phyloP scores from a whole-genome alignment of 148 eudicot species.

The Vaccinium darrowii region DNA sequence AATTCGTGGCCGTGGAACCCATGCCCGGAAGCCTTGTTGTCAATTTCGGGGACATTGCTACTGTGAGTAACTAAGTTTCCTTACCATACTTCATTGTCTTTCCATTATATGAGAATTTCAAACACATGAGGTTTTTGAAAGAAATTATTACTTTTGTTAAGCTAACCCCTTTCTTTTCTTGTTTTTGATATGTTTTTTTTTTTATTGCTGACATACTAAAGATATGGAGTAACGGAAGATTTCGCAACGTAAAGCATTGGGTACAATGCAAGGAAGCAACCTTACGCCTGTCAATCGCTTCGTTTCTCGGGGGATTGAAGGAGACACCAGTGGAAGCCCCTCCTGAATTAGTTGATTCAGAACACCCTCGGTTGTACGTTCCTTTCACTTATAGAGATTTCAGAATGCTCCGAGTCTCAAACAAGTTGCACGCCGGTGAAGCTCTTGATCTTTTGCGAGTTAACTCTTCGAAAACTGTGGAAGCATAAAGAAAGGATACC shows the following conservation, averaged over 20 bases:
- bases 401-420: conserved; percentile 38
- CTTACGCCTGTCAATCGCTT: conserved; percentile 50
- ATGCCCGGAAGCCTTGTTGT: conserved; percentile 57
- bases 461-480: background rate
- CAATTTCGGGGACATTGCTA: conserved; percentile 67
- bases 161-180: too few relatives aligned
- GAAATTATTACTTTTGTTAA: too few relatives aligned
- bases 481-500: background rate
- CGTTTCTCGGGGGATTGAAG: conserved; percentile 58
- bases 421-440: conserved; percentile 48
- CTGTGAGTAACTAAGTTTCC: conserved; percentile 31
- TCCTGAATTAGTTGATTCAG: conserved; percentile 37
- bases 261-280: conserved; percentile 57
- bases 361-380: conserved; percentile 47
- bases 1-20: conserved; percentile 54
- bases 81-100: too few relatives aligned
- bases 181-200: background rate
- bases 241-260: conserved; percentile 56
- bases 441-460: conserved; percentile 43
- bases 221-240: conserved; percentile 78
- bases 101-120: too few relatives aligned
- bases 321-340: conserved; percentile 47
- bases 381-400: conserved; percentile 50
- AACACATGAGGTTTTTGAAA: too few relatives aligned
- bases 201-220: background rate